These are phyloP conservation scores for Fonsecaea monophora DNA, from an alignment of 2,329 filamentous ascomycete genomes.

Conservation along the genomic window DNA sequence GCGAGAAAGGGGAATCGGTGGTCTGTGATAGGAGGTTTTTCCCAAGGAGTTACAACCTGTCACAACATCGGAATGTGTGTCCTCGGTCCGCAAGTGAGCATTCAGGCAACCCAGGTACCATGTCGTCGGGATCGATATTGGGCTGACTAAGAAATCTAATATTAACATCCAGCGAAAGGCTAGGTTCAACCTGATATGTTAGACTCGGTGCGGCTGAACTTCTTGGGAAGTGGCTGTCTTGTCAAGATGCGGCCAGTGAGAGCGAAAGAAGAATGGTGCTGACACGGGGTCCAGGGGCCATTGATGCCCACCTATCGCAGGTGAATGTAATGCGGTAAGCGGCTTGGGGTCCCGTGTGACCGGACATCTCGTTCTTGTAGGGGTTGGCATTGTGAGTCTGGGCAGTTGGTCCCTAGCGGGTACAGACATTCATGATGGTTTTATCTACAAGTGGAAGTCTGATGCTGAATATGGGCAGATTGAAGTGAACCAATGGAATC, in stretches of 20 bases:
- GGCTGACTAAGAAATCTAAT: conserved; percentile 24
- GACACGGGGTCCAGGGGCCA: background rate
- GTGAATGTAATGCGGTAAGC: background rate
- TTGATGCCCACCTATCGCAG: background rate
- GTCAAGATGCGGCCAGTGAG: background rate
- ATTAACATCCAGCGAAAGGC: conserved; percentile 7
- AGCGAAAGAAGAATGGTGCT: background rate
- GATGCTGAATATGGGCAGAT: no score
- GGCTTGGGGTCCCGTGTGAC: background rate
- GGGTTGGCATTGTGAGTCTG: background rate
- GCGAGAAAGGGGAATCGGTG: background rate
- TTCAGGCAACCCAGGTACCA: conserved; percentile 15
- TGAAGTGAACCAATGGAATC: no score
- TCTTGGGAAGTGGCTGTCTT: background rate
- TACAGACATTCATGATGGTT: no score
- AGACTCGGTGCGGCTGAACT: background rate
- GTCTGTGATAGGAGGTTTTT: conserved; percentile 1
- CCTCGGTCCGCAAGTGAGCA: background rate
- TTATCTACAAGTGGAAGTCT: no score
- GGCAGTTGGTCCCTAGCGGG: no score
- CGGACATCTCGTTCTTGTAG: no score
- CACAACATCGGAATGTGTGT: conserved; percentile 8
- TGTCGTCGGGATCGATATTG: conserved; percentile 24
- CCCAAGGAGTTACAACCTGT: background rate
- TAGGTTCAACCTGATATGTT: conserved; percentile 4